Conservation (phyloP, 192 early-diverging fungal genomes). For the Ambispora gerdemannii region DNA sequence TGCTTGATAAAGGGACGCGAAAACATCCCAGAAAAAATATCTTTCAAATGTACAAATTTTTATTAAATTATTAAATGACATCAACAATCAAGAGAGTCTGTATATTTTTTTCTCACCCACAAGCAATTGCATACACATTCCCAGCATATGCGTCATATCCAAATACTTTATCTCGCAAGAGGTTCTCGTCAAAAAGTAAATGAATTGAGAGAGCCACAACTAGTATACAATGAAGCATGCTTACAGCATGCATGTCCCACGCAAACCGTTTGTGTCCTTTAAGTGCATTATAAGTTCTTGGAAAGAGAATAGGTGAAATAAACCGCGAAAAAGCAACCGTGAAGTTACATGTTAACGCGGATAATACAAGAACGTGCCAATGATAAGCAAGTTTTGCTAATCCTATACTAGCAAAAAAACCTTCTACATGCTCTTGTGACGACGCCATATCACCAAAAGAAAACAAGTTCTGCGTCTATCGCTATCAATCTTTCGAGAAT, state of each 20-base stretch:
- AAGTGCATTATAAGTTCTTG: slow-evolving; percentile 60
- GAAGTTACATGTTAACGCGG: slow-evolving; percentile 50
- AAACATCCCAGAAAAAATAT: slow-evolving; percentile 92
- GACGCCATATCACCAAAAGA: too few species aligned
- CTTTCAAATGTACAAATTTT: slow-evolving; percentile 39
- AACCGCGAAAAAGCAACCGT: slow-evolving; percentile 58
- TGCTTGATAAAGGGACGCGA: slow-evolving; percentile 61
- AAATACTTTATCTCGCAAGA: slow-evolving; percentile 66
- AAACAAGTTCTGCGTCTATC: too few species aligned
- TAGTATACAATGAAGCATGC: slow-evolving; percentile 66
- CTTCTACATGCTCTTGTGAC: not conserved
- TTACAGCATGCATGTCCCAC: slow-evolving; percentile 75
- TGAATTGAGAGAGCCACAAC: slow-evolving; percentile 64
- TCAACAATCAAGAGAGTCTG: not conserved
- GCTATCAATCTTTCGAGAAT: too few species aligned
- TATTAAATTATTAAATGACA: not conserved
- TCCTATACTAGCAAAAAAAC: slow-evolving; percentile 50
- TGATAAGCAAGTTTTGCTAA: slow-evolving; percentile 57
- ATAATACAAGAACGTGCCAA: slow-evolving; percentile 59
- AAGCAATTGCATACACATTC: slow-evolving; percentile 76
- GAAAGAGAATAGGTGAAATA: slow-evolving; percentile 64
- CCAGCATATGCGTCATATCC: slow-evolving; percentile 69
- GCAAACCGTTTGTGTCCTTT: slow-evolving; percentile 50
- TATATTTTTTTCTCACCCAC: slow-evolving; percentile 61
- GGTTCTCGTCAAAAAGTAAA: slow-evolving; percentile 62